Evolutionary conservation across 768 basidiomycete species (phyloP), one percentile per base, ranked within the genome.

Genomic region (Clitopilus passeckerianus): DNA sequence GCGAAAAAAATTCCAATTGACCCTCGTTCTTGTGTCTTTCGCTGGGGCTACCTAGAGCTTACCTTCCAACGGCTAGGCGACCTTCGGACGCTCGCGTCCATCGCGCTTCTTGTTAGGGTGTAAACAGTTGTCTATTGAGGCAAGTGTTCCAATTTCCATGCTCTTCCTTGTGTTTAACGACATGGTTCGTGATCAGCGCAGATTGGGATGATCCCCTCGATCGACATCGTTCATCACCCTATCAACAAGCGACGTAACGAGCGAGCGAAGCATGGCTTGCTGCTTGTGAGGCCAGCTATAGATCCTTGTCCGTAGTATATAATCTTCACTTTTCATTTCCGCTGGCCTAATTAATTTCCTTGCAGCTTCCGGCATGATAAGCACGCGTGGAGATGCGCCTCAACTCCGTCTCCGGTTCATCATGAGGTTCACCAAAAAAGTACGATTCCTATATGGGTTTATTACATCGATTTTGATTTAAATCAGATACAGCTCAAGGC

Each of bases 201-300:
- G n/a, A 10, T 20, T 18, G 10, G 12, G 16, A 4, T 16, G 12
- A 23, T 20, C 5, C 20, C 46, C 46, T 50, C 46, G 46, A 50
- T 50, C 69, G 86, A 87, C 80, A 75, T 76, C 78, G 69, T 80
- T 84, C 77, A 68, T 68, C 86, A 82, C 77, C 85, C 83, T 79
- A 75, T 61, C 85, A 87, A 85, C 74, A 87, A 84, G 80, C 84
- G 82, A 83, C 77, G 85, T 83, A 85, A 81, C 85, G 84, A 83
- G 80, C 80, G 80, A 75, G 79, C 85, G 80, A 86, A 86, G 86
- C 75, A 82, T 79, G 85, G 85, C 79, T 85, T 72, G 73, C 77
- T 75, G 83, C 78, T 77, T 85, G 80, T 78, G 72, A 87, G 85
- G 84, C 71, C 74, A 74, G 59, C 64, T 61, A 15, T 50, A 57